A percentile compares a stretch with the other conserved stretches of the same genome.
These are phyloP conservation scores for Polyporus arcularius DNA, from an alignment of 768 basidiomycete species.

Conservation along the genomic window DNA sequence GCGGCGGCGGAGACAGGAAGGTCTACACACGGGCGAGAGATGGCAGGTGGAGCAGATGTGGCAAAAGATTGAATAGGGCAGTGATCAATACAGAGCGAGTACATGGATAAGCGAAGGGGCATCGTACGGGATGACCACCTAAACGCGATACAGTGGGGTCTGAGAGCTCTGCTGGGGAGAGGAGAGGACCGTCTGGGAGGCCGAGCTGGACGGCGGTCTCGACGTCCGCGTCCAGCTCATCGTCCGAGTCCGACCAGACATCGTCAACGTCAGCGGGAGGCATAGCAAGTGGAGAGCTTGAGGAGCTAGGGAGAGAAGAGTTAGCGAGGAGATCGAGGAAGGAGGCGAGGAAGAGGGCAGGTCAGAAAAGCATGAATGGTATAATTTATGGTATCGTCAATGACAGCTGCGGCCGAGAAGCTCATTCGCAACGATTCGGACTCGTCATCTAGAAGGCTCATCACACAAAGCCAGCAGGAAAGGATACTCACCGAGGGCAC, in stretches of 20 bases:
- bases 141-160: conserved; percentile 89
- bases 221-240: conserved; percentile 52
- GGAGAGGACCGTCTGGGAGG: conserved; percentile 74
- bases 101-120: conserved; percentile 51
- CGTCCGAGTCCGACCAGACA: conserved; percentile 83
- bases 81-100: conserved; percentile 38
- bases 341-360: conserved; percentile 24
- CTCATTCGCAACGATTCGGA: conserved; percentile 66
- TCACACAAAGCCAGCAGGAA: conserved; percentile 31
- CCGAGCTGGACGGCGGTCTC: conserved; percentile 80
- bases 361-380: conserved; percentile 97
- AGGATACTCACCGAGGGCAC: conserved; percentile 5
- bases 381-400: conserved; percentile 66
- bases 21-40: conserved; percentile 48
- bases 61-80: conserved; percentile 25
- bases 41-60: conserved; percentile 21
- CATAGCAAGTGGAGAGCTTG: conserved; percentile 21
- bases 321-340: conserved; percentile 16
- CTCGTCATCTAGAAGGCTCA: conserved; percentile 74
- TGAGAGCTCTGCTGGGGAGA: conserved; percentile 54
- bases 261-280: conserved; percentile 51
- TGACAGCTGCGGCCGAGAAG: conserved; percentile 52
- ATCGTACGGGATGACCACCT: conserved; percentile 87
- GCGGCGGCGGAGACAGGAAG: conserved; percentile 66
- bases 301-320: background rate